A percentile compares a stretch with the other conserved stretches of the same genome.
phyloP scores from a whole-genome alignment of 768 basidiomycete genomes.

The Hygrocybe coccinea region DNA sequence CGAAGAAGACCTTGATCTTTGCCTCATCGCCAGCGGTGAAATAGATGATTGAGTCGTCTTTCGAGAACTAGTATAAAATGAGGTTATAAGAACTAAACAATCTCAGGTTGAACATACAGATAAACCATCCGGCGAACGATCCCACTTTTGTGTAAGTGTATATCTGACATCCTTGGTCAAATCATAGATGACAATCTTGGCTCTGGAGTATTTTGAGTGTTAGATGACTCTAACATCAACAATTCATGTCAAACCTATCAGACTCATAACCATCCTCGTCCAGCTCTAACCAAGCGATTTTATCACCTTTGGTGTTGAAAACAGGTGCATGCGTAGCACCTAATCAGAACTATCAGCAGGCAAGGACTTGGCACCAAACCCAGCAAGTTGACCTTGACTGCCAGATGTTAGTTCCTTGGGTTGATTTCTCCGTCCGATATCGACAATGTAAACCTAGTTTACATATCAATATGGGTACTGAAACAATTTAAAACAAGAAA shows the following conservation, averaged over 20 bases:
- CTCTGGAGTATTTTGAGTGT: slow-evolving; percentile 34
- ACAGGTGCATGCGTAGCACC: slow-evolving; percentile 70
- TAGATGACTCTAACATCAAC: background rate
- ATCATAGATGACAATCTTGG: slow-evolving; percentile 77
- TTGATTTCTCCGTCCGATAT: slow-evolving; percentile 44
- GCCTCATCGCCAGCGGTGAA: slow-evolving; percentile 76
- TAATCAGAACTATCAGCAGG: background rate
- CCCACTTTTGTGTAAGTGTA: slow-evolving; percentile 80
- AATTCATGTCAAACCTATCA: slow-evolving; percentile 50
- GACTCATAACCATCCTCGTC: slow-evolving; percentile 86
- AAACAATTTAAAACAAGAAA: background rate
- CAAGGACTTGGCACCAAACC: too few relatives aligned
- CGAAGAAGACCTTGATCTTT: slow-evolving; percentile 64
- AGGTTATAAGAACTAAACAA: background rate
- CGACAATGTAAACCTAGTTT: slow-evolving; percentile 63
- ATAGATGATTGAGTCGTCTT: slow-evolving; percentile 64
- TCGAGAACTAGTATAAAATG: slow-evolving; percentile 55
- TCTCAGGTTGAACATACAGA: slow-evolving; percentile 40
- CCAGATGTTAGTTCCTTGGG: slow-evolving; percentile 76
- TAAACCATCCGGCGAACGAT: slow-evolving; percentile 65
- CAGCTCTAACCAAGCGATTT: slow-evolving; percentile 85
- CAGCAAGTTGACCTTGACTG: slow-evolving; percentile 47
- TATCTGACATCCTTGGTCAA: slow-evolving; percentile 59
- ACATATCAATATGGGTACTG: background rate
- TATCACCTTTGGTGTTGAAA: slow-evolving; percentile 60